A percentile compares a stretch with the other conserved stretches of the same genome.
phyloP scores from a whole-genome alignment of 257 asterid genomes.

The Primulina eburnea region DNA sequence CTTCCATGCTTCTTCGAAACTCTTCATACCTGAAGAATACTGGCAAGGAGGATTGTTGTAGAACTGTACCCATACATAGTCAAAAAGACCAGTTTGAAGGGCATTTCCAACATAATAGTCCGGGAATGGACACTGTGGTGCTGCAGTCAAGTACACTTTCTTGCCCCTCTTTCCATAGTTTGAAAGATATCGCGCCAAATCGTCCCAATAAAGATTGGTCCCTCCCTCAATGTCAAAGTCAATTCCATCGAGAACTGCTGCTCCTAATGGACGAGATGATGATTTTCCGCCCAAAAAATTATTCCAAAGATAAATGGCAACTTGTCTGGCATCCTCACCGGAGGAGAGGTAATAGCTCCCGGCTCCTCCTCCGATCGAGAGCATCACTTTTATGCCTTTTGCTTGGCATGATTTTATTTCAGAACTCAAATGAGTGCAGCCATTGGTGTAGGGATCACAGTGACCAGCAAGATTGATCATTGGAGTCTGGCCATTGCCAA shows the following conservation, averaged over 20 bases:
- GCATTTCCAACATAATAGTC: conserved; percentile 43
- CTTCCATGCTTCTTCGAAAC: conserved; percentile 34
- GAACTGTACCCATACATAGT: conserved; percentile 53
- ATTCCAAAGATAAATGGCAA: conserved; percentile 46
- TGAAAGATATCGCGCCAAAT: conserved; percentile 32
- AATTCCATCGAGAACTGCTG: conserved; percentile 42
- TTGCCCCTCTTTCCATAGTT: conserved; percentile 31
- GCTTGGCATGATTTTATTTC: conserved; percentile 30
- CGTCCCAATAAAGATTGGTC: conserved; percentile 44
- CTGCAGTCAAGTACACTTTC: conserved; percentile 44
- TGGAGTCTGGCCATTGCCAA: conserved; percentile 37
- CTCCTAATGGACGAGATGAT: conserved; percentile 36
- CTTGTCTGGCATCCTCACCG: conserved; percentile 35
- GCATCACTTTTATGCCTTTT: conserved; percentile 29
- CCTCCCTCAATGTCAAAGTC: conserved; percentile 51
- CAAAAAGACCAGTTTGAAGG: conserved; percentile 38
- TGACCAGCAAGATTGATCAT: conserved; percentile 35
- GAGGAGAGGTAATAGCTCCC: conserved; percentile 30
- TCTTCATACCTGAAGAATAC: conserved; percentile 23
- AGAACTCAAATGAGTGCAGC: conserved; percentile 29
- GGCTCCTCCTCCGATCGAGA: conserved; percentile 34
- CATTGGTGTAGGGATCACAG: conserved; percentile 34
- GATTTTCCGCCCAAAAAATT: conserved; percentile 45
- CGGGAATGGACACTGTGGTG: conserved; percentile 48
- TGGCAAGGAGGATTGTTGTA: conserved; percentile 48